Base-by-base conservation (phyloP, 2,329 filamentous ascomycete species). In the Fusarium sp. region DNA sequence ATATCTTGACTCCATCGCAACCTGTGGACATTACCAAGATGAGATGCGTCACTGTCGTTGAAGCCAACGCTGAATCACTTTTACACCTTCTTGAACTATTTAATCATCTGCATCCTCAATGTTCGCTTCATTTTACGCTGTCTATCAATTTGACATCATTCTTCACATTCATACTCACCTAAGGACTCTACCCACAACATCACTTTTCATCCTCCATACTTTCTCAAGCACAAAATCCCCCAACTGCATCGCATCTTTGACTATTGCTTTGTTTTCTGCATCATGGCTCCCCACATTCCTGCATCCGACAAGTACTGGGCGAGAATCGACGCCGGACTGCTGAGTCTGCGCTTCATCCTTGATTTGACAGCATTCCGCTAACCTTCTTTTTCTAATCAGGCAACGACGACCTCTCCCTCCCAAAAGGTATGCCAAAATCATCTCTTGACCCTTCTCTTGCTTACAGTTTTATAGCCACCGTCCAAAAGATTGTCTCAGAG, bases 401-500 rank as follows among this genome's bases (percentile, higher is more conserved):
- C 61, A 91, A 88, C 72, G 90, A 92, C 77, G 90, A 92, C 75
- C 80, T 92, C 73, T 91, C 89, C 56, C 84, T 92, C 22, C 90
- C 90, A 31, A 92, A 92, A 84, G 90, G 89, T 91, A 85, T 67
- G 83, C n/a, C 16, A 20, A 5, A 12, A 3, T 31, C 7, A 14
- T n/a, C 10, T 20, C 24, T 33, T 42, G 24, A 11, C 29, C 16
- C 14, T n/a, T 42, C 9, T 17, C 5, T 10, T 8, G 17, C 81
- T 85, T 65, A 84, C 74, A n/a, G 5, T 0, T 9, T 9, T 40
- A 5, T 67, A 91, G 90, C 91, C 38, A 92, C 91, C 7, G 91
- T 92, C n/a, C 90, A 92, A 78, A 92, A 92, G 84, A 99, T 99
- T 75, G 96, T 99, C 77, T 92, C 92, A 67, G 96, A 99, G 83